These are phyloP conservation scores for Lasiosphaeriaceae sp. DNA, from an alignment of 495 filamentous ascomycete species.

Conservation along the genomic window DNA sequence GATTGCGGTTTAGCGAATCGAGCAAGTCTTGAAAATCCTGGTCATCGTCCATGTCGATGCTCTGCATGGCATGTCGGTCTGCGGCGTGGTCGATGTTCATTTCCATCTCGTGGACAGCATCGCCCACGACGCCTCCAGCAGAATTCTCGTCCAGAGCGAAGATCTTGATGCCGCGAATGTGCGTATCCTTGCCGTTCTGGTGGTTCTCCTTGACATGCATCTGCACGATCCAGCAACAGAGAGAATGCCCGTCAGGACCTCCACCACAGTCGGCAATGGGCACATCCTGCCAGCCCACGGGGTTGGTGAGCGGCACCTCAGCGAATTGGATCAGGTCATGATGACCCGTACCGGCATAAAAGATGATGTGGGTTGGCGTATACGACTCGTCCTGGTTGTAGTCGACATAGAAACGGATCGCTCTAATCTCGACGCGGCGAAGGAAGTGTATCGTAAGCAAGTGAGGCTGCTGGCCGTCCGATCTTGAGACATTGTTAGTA, in stretches of 20 bases:
- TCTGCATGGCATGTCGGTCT: conserved; percentile 13
- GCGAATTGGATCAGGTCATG: conserved; percentile 84
- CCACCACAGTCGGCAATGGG: conserved; percentile 65
- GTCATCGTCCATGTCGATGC: conserved; percentile 21
- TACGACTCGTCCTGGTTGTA: conserved; percentile 91
- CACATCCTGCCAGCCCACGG: conserved; percentile 87
- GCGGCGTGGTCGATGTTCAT: conserved; percentile 22
- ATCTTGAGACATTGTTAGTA: conserved; percentile 42
- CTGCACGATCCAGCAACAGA: conserved; percentile 82
- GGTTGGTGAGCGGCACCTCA: conserved; percentile 71
- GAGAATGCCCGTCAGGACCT: conserved; percentile 60
- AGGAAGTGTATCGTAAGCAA: conserved; percentile 93
- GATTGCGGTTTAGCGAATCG: conserved; percentile 14
- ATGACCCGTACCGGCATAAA: conserved; percentile 79
- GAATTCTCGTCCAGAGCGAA: conserved; percentile 66
- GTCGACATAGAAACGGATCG: conserved; percentile 83
- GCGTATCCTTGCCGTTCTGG: conserved; percentile 98
- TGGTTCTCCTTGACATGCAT: conserved; percentile 90
- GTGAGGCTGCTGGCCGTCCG: conserved; percentile 93
- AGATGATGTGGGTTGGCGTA: conserved; percentile 88
- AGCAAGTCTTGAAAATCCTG: conserved; percentile 29
- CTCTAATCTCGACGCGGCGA: conserved; percentile 80
- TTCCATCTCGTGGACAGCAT: conserved; percentile 5
- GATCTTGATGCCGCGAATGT: conserved; percentile 89
- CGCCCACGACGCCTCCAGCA: conserved; percentile 5